Conservation (phyloP, 2,329 filamentous ascomycete species). For the Chrysoporthe deuterocubensis region DNA sequence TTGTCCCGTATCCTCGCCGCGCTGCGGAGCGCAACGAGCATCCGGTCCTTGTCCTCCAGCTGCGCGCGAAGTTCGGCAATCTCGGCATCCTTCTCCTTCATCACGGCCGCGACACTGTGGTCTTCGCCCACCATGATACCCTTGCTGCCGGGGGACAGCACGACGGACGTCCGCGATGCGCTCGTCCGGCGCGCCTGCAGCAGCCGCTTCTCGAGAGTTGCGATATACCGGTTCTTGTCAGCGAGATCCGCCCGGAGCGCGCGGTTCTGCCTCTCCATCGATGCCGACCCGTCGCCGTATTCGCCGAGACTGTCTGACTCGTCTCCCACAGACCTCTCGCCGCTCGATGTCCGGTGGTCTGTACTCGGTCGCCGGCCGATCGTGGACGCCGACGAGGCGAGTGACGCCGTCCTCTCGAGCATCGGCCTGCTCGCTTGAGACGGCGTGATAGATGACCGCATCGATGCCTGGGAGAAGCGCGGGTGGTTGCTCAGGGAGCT, state of each 20-base stretch:
- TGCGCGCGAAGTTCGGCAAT: slow-evolving; percentile 88
- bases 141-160: slow-evolving; percentile 64
- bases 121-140: slow-evolving; percentile 77
- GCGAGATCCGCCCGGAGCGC: slow-evolving; percentile 92
- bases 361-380: slow-evolving; percentile 57
- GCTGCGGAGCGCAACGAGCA: slow-evolving; percentile 84
- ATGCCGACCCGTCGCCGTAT: slow-evolving; percentile 84
- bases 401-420: slow-evolving; percentile 68
- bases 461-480: slow-evolving; percentile 64
- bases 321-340: slow-evolving; percentile 49
- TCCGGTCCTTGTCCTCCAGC: slow-evolving; percentile 92
- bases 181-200: slow-evolving; percentile 89
- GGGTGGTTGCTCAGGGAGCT: slow-evolving; percentile 69
- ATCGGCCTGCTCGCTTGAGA: slow-evolving; percentile 57
- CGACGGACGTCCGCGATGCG: slow-evolving; percentile 82
- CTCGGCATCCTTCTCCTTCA: slow-evolving; percentile 90
- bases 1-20: slow-evolving; percentile 85
- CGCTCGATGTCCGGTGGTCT: slow-evolving; percentile 49
- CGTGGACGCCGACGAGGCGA: slow-evolving; percentile 66
- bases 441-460: slow-evolving; percentile 66
- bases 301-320: slow-evolving; percentile 77
- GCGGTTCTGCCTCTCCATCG: slow-evolving; percentile 80
- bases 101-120: slow-evolving; percentile 69
- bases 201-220: slow-evolving; percentile 88
- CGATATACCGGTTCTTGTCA: slow-evolving; percentile 98